These are phyloP conservation scores for Globisporangium cylindrosporum DNA, from an alignment of 352 stramenopile species.

Conservation along the genomic window DNA sequence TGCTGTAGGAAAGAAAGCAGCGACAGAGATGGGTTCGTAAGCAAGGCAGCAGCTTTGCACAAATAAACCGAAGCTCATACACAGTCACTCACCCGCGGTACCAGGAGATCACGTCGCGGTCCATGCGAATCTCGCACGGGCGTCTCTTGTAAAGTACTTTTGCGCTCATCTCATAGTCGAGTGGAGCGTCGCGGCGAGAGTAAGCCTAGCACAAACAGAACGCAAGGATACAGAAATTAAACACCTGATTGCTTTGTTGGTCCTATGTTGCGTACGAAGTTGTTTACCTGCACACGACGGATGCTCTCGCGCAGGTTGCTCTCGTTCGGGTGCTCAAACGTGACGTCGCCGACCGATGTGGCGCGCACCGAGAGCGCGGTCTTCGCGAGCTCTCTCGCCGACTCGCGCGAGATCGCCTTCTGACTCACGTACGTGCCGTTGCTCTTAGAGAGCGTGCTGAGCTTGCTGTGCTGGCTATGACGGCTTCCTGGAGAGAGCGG, in stretches of 20 bases:
- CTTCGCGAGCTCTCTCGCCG: slow-evolving; percentile 65
- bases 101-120: slow-evolving; percentile 65
- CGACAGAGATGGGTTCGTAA: neutral
- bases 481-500: slow-evolving; percentile 18
- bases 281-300: slow-evolving; percentile 58
- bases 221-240: too few relatives aligned
- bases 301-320: slow-evolving; percentile 70
- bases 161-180: slow-evolving; percentile 60
- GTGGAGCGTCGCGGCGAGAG: slow-evolving; percentile 64
- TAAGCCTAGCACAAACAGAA: slow-evolving; percentile 38
- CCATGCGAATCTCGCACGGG: slow-evolving; percentile 59
- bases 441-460: slow-evolving; percentile 20
- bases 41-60: neutral
- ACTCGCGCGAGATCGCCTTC: slow-evolving; percentile 38
- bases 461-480: slow-evolving; percentile 18
- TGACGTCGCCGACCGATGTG: slow-evolving; percentile 71
- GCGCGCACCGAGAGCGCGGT: slow-evolving; percentile 65
- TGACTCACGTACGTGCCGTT: slow-evolving; percentile 32
- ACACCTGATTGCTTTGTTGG: too few relatives aligned
- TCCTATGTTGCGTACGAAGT: too few relatives aligned
- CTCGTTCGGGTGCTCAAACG: slow-evolving; percentile 65
- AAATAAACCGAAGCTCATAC: neutral
- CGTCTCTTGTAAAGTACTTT: slow-evolving; percentile 41
- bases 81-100: slow-evolving; percentile 26
- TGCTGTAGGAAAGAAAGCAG: slow-evolving; percentile 15